Percentiles rank a stretch among this genome's conserved stretches.
Evolutionary conservation across 352 stramenopile genomes (phyloP).

Genomic region (Aphanomyces cochlioides): DNA sequence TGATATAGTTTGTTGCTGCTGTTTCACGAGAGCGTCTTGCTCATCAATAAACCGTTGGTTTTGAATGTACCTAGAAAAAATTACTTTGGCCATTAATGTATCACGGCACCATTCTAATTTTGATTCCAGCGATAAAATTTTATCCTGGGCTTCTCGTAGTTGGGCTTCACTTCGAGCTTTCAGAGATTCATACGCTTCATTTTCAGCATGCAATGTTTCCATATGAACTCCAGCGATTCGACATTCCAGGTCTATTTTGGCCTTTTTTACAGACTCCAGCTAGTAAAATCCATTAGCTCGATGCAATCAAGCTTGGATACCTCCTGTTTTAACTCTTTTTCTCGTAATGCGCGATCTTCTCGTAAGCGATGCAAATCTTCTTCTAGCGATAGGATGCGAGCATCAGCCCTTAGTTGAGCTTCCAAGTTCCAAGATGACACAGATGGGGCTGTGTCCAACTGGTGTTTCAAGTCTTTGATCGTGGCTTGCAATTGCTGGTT

Average conservation of each 20-base stretch:
- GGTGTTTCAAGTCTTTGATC: conserved; percentile 43
- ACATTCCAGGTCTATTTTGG: conserved; percentile 74
- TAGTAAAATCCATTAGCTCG: background rate
- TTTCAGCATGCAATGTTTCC: conserved; percentile 54
- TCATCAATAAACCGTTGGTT: conserved; percentile 78
- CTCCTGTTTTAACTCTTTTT: conserved; percentile 69
- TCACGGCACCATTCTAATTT: conserved; percentile 62
- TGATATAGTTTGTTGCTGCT: conserved; percentile 37
- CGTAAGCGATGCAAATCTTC: conserved; percentile 50
- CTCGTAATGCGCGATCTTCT: conserved; percentile 42
- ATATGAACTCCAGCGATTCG: conserved; percentile 70
- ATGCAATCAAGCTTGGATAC: background rate
- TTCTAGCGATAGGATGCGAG: conserved; percentile 45
- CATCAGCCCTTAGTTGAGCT: conserved; percentile 57
- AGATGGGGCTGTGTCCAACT: conserved; percentile 30
- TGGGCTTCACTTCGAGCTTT: conserved; percentile 42
- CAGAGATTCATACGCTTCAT: conserved; percentile 43
- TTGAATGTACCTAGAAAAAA: conserved; percentile 48
- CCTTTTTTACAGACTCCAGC: conserved; percentile 72
- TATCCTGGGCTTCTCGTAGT: conserved; percentile 52
- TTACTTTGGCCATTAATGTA: background rate
- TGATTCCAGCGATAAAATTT: conserved; percentile 55
- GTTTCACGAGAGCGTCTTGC: conserved; percentile 59
- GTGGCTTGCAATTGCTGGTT: conserved; percentile 61
- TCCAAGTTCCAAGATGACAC: conserved; percentile 38